Evolutionary conservation across 2,329 filamentous ascomycete genomes (phyloP).

Genomic region (Geosmithia morbida): DNA sequence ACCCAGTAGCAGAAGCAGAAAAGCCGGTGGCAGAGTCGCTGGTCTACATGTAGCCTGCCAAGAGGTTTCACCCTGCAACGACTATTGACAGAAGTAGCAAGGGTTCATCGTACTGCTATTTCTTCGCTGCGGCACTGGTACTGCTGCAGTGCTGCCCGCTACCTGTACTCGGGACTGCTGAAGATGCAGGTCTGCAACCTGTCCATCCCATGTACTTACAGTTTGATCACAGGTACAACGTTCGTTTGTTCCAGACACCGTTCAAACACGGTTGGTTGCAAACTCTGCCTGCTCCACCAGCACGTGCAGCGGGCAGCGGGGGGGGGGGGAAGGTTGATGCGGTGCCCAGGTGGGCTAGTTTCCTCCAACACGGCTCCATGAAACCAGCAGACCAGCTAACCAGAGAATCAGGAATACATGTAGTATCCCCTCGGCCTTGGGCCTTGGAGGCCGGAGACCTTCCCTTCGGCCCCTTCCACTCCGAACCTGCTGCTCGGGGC

Average conservation of each 20-base stretch:
- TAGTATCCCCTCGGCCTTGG: too few species aligned
- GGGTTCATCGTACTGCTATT: not conserved
- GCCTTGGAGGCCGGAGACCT: too few species aligned
- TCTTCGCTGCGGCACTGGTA: too few species aligned
- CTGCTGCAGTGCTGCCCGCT: too few species aligned
- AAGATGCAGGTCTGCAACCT: not conserved
- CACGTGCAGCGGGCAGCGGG: not conserved
- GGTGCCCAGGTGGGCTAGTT: too few species aligned
- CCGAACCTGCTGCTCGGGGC: too few species aligned
- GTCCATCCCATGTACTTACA: not conserved
- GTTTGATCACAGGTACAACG: too few species aligned
- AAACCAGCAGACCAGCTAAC: too few species aligned
- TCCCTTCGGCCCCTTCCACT: too few species aligned
- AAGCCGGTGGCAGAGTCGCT: not conserved
- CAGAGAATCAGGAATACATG: too few species aligned
- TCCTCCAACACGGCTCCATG: too few species aligned
- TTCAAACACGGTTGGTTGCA: not conserved
- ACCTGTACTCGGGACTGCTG: not conserved
- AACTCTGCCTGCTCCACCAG: not conserved
- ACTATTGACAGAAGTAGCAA: not conserved
- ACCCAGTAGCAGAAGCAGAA: not conserved
- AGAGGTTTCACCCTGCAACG: not conserved
- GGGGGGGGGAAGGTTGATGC: too few species aligned
- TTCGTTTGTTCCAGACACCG: not conserved
- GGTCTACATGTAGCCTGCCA: not conserved